phyloP scores from a whole-genome alignment of 2,329 filamentous ascomycete genomes.

The Ophiostoma sp. region DNA sequence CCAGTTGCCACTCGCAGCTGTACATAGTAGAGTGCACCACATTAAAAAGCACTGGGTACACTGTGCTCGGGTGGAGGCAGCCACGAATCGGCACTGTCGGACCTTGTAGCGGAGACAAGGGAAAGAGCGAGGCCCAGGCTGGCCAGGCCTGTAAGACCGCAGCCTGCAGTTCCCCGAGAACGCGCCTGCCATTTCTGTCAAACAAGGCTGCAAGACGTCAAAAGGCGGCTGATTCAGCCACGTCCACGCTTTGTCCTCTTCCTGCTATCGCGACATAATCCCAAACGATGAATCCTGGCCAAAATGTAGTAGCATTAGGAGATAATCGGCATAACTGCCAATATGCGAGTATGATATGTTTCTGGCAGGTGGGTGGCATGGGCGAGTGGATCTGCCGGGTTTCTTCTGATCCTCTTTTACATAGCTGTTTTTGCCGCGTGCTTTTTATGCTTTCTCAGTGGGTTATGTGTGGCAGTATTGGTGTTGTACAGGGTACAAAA shows the following conservation, averaged over 20 bases:
- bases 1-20: not conserved
- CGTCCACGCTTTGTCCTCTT: not conserved
- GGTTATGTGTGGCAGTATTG: not conserved
- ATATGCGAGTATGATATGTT: not conserved
- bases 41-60: not conserved
- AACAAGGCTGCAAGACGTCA: conserved; percentile 1
- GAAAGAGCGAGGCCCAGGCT: not conserved
- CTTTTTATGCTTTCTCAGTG: not conserved
- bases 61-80: conserved; percentile 4
- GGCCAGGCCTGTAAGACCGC: not conserved
- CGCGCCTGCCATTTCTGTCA: conserved; percentile 9
- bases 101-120: not conserved
- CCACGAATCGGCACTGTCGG: conserved; percentile 6
- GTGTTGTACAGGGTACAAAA: no score
- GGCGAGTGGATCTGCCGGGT: not conserved
- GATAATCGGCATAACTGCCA: not conserved
- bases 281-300: not conserved
- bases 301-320: not conserved
- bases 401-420: not conserved
- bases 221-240: not conserved
- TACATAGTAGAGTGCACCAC: not conserved
- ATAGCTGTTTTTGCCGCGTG: not conserved
- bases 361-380: not conserved
- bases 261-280: not conserved
- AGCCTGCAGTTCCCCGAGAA: not conserved